These are phyloP conservation scores for Chrysanthemum seticuspe DNA, from an alignment of 129 eudicot species.

Conservation along the genomic window DNA sequence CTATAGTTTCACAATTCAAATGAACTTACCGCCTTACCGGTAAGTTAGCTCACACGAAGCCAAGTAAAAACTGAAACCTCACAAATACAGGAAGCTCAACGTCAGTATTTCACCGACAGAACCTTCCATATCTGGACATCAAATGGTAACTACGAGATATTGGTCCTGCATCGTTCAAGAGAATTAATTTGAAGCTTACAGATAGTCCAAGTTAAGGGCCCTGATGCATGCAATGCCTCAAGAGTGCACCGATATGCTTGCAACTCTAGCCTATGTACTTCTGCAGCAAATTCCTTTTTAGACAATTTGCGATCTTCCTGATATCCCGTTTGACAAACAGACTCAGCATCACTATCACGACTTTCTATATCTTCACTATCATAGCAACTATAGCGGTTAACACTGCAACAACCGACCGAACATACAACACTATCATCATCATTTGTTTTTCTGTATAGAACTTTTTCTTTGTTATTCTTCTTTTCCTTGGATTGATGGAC, in stretches of 20 bases:
- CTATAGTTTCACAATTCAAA: background rate
- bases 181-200: slow-evolving; percentile 31
- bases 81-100: too few relatives aligned
- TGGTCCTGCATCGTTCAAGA: slow-evolving; percentile 26
- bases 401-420: slow-evolving; percentile 75
- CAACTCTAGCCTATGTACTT: slow-evolving; percentile 76
- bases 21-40: too few relatives aligned
- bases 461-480: slow-evolving; percentile 3
- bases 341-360: slow-evolving; percentile 69
- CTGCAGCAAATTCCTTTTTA: slow-evolving; percentile 43
- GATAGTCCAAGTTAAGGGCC: slow-evolving; percentile 69
- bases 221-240: slow-evolving; percentile 86
- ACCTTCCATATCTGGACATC: too few relatives aligned
- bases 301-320: slow-evolving; percentile 23
- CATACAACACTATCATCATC: slow-evolving; percentile 45
- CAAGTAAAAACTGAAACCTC: slow-evolving; percentile 7
- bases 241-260: slow-evolving; percentile 73
- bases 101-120: too few relatives aligned
- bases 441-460: slow-evolving; percentile 37
- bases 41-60: background rate
- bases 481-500: background rate
- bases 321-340: slow-evolving; percentile 37
- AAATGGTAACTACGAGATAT: background rate
- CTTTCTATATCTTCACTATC: slow-evolving; percentile 38
- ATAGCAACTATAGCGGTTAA: slow-evolving; percentile 27